A percentile compares a stretch with the other conserved stretches of the same genome.
phyloP scores from a whole-genome alignment of 1,284 basidiomycete genomes.

The Tylopilus sp. region DNA sequence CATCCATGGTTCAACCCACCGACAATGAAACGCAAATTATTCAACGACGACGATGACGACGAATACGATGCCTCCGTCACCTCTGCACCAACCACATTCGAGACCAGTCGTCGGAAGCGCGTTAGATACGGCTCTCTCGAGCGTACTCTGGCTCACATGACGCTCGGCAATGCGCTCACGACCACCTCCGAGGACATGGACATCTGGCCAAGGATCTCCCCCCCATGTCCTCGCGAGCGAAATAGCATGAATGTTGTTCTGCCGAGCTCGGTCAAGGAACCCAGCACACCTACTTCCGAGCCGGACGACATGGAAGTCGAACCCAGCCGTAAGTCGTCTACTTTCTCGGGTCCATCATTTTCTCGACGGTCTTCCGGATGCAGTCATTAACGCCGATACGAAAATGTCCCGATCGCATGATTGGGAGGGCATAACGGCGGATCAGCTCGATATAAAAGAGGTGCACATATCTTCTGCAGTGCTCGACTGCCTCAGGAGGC shows the following conservation, averaged over 20 bases:
- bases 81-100: conserved; percentile 11
- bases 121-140: conserved; percentile 53
- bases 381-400: conserved; percentile 2
- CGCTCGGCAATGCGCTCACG: conserved; percentile 30
- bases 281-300: conserved; percentile 40
- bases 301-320: conserved; percentile 66
- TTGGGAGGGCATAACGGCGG: conserved; percentile 48
- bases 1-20: conserved; percentile 58
- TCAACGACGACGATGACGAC: conserved; percentile 23
- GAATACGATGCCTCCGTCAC: conserved; percentile 13
- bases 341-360: neutral
- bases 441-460: conserved; percentile 23
- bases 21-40: conserved; percentile 50
- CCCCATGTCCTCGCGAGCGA: conserved; percentile 9
- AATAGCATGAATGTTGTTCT: conserved; percentile 25
- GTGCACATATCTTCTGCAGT: conserved; percentile 43
- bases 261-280: conserved; percentile 49
- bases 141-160: conserved; percentile 55
- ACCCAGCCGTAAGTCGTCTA: conserved; percentile 34
- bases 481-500: conserved; percentile 45
- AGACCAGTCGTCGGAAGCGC: conserved; percentile 44
- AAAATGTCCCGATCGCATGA: neutral
- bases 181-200: conserved; percentile 16
- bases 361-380: neutral
- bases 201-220: conserved; percentile 10